Base-by-base conservation (phyloP, 352 stramenopile species). In the Phytophthora chlamydospora region DNA sequence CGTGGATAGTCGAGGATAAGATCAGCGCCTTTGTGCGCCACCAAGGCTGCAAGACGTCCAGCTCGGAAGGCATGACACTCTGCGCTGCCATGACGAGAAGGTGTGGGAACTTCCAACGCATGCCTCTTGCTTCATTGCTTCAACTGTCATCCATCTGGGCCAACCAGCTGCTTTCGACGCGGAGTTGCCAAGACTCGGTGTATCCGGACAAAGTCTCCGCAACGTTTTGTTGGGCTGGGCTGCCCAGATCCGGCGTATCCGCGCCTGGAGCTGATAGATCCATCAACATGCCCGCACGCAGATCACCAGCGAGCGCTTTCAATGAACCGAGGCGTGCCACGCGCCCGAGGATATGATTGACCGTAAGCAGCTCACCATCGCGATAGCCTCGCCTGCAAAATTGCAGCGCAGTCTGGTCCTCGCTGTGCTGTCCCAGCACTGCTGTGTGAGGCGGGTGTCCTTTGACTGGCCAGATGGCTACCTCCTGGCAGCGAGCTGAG, bases 391-490 rank as follows among this genome's bases (percentile, higher is more conserved):
- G 21, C 21, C 21, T 24, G 21, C 21, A 24, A 3, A 24, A 24
- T 24, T 3, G 21, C 21, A 1, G 21, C 21, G 21, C 21, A 24
- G 39, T 41, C 48, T 44, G 42, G 48, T 34, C 36, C 32, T 19
- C 29, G 13, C 6, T 36, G 27, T n/a, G n/a, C n/a, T n/a, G n/a
- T n/a, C n/a, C n/a, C n/a, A n/a, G n/a, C n/a, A n/a, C n/a, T n/a
- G n/a, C n/a, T 38, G 3, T 42, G 62, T 51, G 40, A 35, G 64
- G 58, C 51, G 58, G 60, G 63, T 60, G 63, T 56, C 50, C 58
- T 58, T 71, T 59, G 19, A 38, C 50, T 55, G 44, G 32, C 58
- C 58, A 68, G 63, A 72, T 68, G 44, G 41, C 51, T 62, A 55
- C 35, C 32, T 39, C 51, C 27, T 56, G 58, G 31, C 14, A 46